Base-by-base conservation (phyloP, 2,329 filamentous ascomycete species). In the Curvularia hawaiiensis region DNA sequence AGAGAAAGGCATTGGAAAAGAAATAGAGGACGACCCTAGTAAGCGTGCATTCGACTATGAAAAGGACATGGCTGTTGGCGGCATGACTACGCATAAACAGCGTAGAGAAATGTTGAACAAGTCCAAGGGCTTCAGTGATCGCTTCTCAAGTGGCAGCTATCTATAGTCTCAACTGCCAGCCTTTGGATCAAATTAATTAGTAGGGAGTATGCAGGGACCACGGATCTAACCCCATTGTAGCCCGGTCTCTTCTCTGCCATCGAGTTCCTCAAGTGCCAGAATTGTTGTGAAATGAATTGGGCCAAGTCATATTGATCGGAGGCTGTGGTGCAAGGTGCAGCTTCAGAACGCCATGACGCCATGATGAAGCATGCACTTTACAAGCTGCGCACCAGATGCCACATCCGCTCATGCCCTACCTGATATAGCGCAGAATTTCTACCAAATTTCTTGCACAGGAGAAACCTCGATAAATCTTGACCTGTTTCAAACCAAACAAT, bases 41-140 rank as follows among this genome's bases (percentile, higher is more conserved):
- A 89, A 90, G 77, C 83, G 94, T 59, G 89, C 86, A 0, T 98
- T 98, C 77, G 92, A 97, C 78, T 84, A 88, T 61, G 91, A 97
- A 75, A 98, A 97, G 79, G 95, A 98, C 75, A 97, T 98, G 86
- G 89, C 86, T 39, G 79, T 91, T 2, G 88, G 89, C 9, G 85
- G 86, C 18, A 87, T 85, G 68, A 86, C 97, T 52, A 89, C 87
- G 26, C 81, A 87, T 63, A 83, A 88, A 35, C 88, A 97, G 79
- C 86, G 89, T 65, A 86, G 86, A 67, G 90, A 97, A 66, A 80
- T 98, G 80, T 75, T 97, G 58, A 89, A 85, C 64, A 89, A 90
- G 72, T 90, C 92, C 4, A 85, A 88, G 16, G 89, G 92, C 68
- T 97, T 97, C 77, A 88, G 90, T 3, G 89, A 89, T 0, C 83